A percentile compares a stretch with the other conserved stretches of the same genome.
Conservation (phyloP, 2,329 filamentous ascomycete genomes). For the Ambrosiella cleistominuta region DNA sequence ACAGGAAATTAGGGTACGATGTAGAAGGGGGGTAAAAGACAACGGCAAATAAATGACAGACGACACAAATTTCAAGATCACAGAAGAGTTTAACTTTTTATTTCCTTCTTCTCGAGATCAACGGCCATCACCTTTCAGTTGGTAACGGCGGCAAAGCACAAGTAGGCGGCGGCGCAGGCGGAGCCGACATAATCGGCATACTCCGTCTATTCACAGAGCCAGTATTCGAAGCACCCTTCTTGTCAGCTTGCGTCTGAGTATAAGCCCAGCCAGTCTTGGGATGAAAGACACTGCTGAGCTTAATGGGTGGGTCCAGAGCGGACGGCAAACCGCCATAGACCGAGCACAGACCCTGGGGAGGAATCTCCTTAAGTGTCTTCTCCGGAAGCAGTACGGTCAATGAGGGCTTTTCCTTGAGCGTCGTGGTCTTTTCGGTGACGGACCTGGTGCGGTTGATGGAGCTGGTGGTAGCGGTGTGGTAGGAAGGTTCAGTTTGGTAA, state of each 20-base stretch:
- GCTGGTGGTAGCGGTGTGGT: neutral
- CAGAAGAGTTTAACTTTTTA: neutral
- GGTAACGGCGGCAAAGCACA: conserved; percentile 38
- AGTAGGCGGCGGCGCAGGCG: conserved; percentile 32
- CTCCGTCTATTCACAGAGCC: conserved; percentile 24
- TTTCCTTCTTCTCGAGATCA: neutral
- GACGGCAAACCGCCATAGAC: conserved; percentile 3
- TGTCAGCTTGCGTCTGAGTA: neutral
- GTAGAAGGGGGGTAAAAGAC: too few species aligned
- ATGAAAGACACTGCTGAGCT: neutral
- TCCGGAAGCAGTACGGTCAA: conserved; percentile 4
- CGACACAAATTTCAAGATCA: neutral
- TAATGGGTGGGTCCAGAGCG: neutral
- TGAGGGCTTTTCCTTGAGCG: conserved; percentile 1
- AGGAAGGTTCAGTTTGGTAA: neutral
- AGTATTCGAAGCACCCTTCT: neutral
- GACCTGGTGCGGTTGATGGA: neutral
- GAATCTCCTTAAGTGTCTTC: neutral
- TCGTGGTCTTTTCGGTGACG: neutral
- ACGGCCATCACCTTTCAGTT: conserved; percentile 15
- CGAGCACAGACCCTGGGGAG: conserved; percentile 3
- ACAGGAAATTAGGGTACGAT: too few species aligned
- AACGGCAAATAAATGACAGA: neutral
- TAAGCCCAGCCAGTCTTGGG: neutral
- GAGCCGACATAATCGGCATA: conserved; percentile 34